Conservation (phyloP, 306 rosid species). For the Dicorynia guianensis region DNA sequence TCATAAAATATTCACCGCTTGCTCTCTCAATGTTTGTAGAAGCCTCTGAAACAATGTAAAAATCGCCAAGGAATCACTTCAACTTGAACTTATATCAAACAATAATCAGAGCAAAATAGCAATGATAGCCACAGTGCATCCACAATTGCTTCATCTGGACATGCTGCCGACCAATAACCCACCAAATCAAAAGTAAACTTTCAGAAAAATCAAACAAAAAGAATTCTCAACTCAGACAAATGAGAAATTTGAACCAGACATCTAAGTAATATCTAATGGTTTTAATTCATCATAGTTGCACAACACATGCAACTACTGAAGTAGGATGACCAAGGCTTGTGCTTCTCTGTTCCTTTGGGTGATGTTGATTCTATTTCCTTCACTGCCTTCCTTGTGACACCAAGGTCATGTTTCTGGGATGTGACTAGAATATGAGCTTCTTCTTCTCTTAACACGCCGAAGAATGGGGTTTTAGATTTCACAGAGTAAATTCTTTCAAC, state of each 20-base stretch:
- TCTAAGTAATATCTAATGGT: conserved; percentile 16
- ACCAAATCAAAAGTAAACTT: conserved; percentile 49
- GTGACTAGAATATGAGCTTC: no score
- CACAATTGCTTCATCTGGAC: conserved; percentile 42
- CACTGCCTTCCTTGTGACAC: conserved; percentile 34
- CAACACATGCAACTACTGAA: conserved; percentile 88
- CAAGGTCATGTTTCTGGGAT: no score
- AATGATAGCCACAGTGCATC: conserved; percentile 25
- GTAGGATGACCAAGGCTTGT: conserved; percentile 58
- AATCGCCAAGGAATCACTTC: conserved; percentile 30
- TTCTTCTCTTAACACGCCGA: no score
- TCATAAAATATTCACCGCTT: conserved; percentile 18
- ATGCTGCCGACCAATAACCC: conserved; percentile 28
- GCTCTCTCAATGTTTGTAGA: conserved; percentile 28
- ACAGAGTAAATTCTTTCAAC: no score
- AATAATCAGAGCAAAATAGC: conserved; percentile 6
- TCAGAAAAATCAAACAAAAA: conserved; percentile 35
- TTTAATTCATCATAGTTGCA: conserved; percentile 64
- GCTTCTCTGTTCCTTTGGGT: conserved; percentile 64
- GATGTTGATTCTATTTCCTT: conserved; percentile 49
- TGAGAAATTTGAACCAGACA: conserved; percentile 10
- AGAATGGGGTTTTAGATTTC: no score
- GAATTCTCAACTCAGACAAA: conserved; percentile 36
- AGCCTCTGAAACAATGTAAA: conserved; percentile 42
- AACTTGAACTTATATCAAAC: conserved; percentile 37